Percentiles rank a stretch among this genome's conserved stretches.
phyloP scores from a whole-genome alignment of 768 basidiomycete species.

The Lyophyllum decastes region DNA sequence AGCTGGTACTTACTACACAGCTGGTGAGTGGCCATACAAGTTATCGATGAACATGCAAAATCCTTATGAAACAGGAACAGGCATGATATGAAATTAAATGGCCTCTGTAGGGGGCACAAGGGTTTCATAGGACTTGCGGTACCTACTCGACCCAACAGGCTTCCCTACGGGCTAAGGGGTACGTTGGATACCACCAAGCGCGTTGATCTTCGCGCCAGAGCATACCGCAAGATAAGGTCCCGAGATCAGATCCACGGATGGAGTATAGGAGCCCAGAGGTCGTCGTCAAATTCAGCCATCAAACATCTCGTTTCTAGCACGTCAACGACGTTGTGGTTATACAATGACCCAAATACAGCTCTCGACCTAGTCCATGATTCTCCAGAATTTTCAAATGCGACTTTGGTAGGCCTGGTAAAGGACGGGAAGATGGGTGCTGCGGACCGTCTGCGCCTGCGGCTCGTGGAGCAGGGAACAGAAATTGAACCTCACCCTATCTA shows the following conservation, averaged over 20 bases:
- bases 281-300: conserved; percentile 7
- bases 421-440: conserved; percentile 18
- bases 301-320: conserved; percentile 10
- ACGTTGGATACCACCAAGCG: background rate
- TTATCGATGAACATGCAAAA: background rate
- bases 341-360: background rate
- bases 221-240: too few relatives aligned
- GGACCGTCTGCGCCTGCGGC: conserved; percentile 16
- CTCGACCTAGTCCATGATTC: background rate
- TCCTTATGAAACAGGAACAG: background rate
- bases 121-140: background rate
- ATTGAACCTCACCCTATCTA: conserved; percentile 17
- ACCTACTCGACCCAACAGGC: background rate
- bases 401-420: conserved; percentile 13
- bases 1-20: background rate
- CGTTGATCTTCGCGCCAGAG: background rate
- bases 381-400: conserved; percentile 5
- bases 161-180: background rate
- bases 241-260: too few relatives aligned
- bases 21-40: background rate
- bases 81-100: conserved; percentile 12
- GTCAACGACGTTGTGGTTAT: conserved; percentile 8
- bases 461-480: conserved; percentile 7
- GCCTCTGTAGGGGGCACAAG: background rate
- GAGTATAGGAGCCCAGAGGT: background rate